A percentile compares a stretch with the other conserved stretches of the same genome.
Evolutionary conservation across 2,329 filamentous ascomycete species (phyloP).

Genomic region (Beauveria australis): DNA sequence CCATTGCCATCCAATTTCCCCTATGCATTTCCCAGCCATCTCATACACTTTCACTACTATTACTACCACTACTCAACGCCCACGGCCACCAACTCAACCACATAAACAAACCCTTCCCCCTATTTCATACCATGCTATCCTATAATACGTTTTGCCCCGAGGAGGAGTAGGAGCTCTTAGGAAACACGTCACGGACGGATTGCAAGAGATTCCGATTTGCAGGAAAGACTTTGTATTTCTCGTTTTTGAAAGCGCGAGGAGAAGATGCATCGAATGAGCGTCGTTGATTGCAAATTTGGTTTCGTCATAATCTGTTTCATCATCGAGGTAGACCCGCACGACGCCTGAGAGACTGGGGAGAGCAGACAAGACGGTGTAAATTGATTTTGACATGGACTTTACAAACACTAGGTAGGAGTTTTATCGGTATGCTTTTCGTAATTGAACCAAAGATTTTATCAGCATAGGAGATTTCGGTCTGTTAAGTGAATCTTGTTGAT

Average conservation of each 20-base stretch:
- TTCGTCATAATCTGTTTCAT: constrained; percentile 4
- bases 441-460: constrained; percentile 9
- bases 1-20: neutral
- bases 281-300: constrained; percentile 1
- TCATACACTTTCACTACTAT: neutral
- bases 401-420: constrained; percentile 13
- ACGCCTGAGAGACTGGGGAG: neutral
- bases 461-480: neutral
- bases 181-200: neutral
- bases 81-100: neutral
- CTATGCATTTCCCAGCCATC: neutral
- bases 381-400: constrained; percentile 10
- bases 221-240: neutral
- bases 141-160: constrained; percentile 9
- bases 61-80: neutral
- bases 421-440: constrained; percentile 14
- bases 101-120: neutral
- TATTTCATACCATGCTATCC: constrained; percentile 7
- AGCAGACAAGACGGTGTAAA: neutral
- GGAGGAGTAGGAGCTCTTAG: neutral
- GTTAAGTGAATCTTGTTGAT: neutral
- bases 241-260: neutral
- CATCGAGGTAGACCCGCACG: neutral
- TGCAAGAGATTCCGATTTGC: neutral
- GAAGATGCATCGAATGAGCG: constrained; percentile 1